phyloP scores from a whole-genome alignment of 1,284 basidiomycete species.

The Leucoagaricus sp. region DNA sequence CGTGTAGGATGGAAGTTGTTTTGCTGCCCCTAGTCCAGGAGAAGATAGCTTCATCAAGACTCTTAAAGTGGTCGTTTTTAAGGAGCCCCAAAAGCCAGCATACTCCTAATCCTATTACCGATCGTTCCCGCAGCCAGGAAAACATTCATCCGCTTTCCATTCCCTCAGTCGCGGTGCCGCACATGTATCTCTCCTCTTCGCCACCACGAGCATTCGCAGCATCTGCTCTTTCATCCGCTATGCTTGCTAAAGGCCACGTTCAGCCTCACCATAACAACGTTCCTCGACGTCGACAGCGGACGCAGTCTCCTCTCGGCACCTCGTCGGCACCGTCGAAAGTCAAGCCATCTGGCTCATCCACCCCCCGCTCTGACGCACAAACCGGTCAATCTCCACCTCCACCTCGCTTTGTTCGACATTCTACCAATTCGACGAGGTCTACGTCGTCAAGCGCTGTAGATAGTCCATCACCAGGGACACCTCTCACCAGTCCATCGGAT shows the following conservation, averaged over 20 bases:
- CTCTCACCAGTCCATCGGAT: slow-evolving; percentile 3
- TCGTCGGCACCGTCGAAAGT: neutral
- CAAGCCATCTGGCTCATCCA: neutral
- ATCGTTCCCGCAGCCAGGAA: neutral
- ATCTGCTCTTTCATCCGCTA: neutral
- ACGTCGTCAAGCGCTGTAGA: neutral
- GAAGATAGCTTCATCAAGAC: neutral
- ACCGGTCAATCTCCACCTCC: neutral
- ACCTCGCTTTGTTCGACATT: neutral
- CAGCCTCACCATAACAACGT: slow-evolving; percentile 10
- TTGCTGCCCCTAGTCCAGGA: neutral
- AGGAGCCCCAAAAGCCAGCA: neutral
- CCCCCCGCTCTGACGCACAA: neutral
- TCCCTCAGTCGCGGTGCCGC: neutral
- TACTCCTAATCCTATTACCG: neutral
- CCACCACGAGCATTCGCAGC: too few species aligned
- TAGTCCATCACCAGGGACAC: neutral
- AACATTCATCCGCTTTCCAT: neutral
- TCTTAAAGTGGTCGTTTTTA: neutral
- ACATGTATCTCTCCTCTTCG: neutral
- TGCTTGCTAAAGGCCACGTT: slow-evolving; percentile 4
- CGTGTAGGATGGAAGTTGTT: neutral
- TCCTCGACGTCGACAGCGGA: slow-evolving; percentile 5
- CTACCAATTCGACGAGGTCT: neutral
- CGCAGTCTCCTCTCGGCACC: neutral